A percentile compares a stretch with the other conserved stretches of the same genome.
phyloP scores from a whole-genome alignment of 495 filamentous ascomycete species.

The Penicillium odoratum region DNA sequence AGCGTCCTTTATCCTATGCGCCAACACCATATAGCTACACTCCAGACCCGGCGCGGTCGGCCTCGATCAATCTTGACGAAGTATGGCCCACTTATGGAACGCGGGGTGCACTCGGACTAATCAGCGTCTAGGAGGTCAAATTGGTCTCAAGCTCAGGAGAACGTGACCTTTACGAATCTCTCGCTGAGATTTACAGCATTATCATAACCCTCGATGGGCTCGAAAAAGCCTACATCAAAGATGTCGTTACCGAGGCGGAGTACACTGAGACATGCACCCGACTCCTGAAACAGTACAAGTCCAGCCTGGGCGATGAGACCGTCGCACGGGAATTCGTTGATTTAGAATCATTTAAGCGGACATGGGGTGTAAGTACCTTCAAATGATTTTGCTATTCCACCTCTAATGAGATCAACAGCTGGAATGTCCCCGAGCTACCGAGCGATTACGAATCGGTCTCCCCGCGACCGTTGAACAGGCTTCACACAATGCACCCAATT shows the following conservation, averaged over 20 bases:
- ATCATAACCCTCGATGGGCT: constrained; percentile 93
- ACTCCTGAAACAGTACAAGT: constrained; percentile 95
- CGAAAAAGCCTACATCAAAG: constrained; percentile 95
- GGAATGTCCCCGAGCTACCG: constrained; percentile 91
- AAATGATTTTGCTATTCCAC: background rate
- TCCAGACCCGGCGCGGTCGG: constrained; percentile 71
- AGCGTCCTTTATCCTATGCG: constrained; percentile 67
- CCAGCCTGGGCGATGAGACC: constrained; percentile 81
- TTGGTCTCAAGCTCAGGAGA: constrained; percentile 80
- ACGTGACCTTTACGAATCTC: constrained; percentile 90
- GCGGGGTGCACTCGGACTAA: constrained; percentile 24
- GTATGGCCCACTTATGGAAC: constrained; percentile 43
- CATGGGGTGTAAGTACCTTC: constrained; percentile 73
- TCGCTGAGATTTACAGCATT: constrained; percentile 97
- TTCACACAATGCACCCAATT: constrained; percentile 38
- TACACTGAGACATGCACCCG: constrained; percentile 95
- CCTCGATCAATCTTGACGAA: constrained; percentile 91
- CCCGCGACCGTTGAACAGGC: constrained; percentile 63
- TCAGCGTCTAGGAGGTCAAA: constrained; percentile 75
- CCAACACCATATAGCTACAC: constrained; percentile 90
- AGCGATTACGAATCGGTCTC: constrained; percentile 87
- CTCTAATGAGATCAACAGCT: constrained; percentile 54
- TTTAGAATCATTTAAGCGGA: constrained; percentile 88
- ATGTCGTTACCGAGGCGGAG: constrained; percentile 85
- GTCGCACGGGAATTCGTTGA: constrained; percentile 81